A percentile compares a stretch with the other conserved stretches of the same genome.
phyloP scores from a whole-genome alignment of 2,329 filamentous ascomycete species.

The Fusarium sp. region DNA sequence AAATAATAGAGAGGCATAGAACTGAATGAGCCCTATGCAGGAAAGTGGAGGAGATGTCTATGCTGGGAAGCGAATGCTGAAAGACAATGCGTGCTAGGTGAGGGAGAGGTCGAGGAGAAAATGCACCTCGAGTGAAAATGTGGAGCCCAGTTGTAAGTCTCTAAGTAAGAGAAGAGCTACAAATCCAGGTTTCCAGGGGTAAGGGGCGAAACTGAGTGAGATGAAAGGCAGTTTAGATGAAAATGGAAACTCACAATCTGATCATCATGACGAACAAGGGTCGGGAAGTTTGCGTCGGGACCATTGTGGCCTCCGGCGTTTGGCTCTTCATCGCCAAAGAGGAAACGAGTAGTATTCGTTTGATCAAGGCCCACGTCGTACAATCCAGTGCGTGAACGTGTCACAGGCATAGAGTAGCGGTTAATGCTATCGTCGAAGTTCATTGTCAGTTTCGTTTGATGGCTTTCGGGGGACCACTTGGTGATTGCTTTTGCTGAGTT shows the following conservation, averaged over 20 bases:
- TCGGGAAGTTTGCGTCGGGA: conserved; percentile 88
- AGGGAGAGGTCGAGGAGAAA: conserved; percentile 32
- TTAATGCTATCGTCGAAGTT: conserved; percentile 71
- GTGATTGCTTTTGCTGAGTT: conserved; percentile 3
- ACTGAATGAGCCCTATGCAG: conserved; percentile 6
- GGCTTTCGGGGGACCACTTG: background rate
- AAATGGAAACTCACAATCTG: conserved; percentile 63
- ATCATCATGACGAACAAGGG: conserved; percentile 76
- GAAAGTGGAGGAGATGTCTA: conserved; percentile 6
- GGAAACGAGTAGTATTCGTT: conserved; percentile 86
- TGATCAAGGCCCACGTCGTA: conserved; percentile 81
- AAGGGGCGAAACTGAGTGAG: background rate
- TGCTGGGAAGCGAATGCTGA: conserved; percentile 25
- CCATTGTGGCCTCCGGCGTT: conserved; percentile 64
- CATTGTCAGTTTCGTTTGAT: conserved; percentile 40
- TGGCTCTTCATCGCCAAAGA: conserved; percentile 83
- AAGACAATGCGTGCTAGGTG: conserved; percentile 20
- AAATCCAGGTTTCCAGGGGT: background rate
- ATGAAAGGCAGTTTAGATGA: conserved; percentile 8
- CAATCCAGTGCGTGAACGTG: conserved; percentile 74
- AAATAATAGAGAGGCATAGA: conserved; percentile 7
- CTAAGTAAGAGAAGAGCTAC: conserved; percentile 16
- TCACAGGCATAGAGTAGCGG: conserved; percentile 94
- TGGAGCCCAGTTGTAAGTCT: conserved; percentile 35
- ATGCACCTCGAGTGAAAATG: conserved; percentile 39